Base-by-base conservation (phyloP, 1,284 basidiomycete genomes). In the Fistulina hepatica region DNA sequence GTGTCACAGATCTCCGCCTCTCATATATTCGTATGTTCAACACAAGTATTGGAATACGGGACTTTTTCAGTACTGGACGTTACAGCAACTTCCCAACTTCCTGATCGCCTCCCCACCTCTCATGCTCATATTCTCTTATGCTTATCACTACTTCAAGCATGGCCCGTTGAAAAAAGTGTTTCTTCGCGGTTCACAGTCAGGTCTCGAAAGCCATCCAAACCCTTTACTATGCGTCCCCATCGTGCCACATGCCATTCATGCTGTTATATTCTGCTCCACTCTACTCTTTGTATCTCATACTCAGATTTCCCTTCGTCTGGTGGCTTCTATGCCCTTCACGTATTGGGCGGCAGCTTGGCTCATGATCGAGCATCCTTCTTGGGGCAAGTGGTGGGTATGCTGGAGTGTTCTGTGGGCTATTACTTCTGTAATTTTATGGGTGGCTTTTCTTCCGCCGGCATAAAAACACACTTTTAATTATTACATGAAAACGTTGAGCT, bases 381-480 rank as follows among this genome's bases (percentile, higher is more conserved):
- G 56, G 52, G 75, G 73, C 3, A 58, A 48, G 42, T 54, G 52
- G 34, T 88, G 84, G 76, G 57, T 88, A 5, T 55, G 54, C 6
- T 95, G 90, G 80, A 77, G 76, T 33, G 54, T 81, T 1, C 45
- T 82, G 0, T 97, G 92, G 89, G 78, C 81, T 2, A 56, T 65
- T 1, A 52, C 80, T 4, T 80, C 78, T 4, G 57, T 81, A n/a
- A 69, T 91, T 5, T 63, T 94, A 2, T 97, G 91, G 88, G 71
- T 69, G 1, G 74, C 76, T 2, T 94, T 93, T 54, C 71, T 94
- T 32, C 93, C 94, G 0, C 94, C 94, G 11, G 93, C 93, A 0
- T 95, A 60, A 47, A 16, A n/a, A n/a, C n/a, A n/a, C n/a, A n/a
- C n/a, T n/a, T n/a, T n/a, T n/a, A n/a, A n/a, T n/a, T n/a, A n/a